Conservation (phyloP, 805 yeast species). For the Lipomyces yamadae region DNA sequence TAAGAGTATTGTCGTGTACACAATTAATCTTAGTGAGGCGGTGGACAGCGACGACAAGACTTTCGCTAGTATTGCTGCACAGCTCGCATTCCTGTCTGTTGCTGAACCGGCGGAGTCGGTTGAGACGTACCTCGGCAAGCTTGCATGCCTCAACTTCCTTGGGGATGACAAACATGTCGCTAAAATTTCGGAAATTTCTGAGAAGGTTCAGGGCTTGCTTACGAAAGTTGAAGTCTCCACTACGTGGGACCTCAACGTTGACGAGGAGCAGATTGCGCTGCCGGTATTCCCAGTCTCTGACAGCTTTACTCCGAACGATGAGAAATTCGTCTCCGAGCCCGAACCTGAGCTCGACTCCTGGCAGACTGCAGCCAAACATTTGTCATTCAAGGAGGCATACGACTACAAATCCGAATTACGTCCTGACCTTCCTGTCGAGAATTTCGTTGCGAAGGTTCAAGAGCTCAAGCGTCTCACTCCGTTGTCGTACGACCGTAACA, state of each 20-base stretch:
- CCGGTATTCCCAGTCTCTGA: constrained; percentile 66
- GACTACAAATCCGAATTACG: constrained; percentile 63
- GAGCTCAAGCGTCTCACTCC: constrained; percentile 94
- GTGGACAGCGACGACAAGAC: constrained; percentile 64
- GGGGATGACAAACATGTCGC: constrained; percentile 18
- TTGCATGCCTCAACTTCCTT: constrained; percentile 38
- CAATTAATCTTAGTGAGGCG: constrained; percentile 28
- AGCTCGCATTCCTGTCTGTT: constrained; percentile 78
- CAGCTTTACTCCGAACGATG: constrained; percentile 67
- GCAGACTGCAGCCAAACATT: constrained; percentile 65
- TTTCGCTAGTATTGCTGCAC: constrained; percentile 71
- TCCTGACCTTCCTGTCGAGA: constrained; percentile 87
- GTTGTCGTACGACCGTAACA: constrained; percentile 83
- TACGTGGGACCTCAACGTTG: constrained; percentile 38
- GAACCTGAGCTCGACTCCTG: constrained; percentile 52
- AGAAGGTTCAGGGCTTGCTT: constrained; percentile 45
- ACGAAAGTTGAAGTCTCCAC: constrained; percentile 40
- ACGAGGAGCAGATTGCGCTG: constrained; percentile 42
- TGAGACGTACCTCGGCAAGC: constrained; percentile 41
- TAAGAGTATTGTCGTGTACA: constrained; percentile 26
- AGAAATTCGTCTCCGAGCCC: constrained; percentile 48
- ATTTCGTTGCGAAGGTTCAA: constrained; percentile 85
- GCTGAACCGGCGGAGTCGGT: constrained; percentile 56
- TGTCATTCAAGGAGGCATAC: constrained; percentile 83
- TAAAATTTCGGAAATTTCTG: constrained; percentile 42